These are phyloP conservation scores for Lentinula lateritia DNA, from an alignment of 768 basidiomycete genomes.

Conservation along the genomic window DNA sequence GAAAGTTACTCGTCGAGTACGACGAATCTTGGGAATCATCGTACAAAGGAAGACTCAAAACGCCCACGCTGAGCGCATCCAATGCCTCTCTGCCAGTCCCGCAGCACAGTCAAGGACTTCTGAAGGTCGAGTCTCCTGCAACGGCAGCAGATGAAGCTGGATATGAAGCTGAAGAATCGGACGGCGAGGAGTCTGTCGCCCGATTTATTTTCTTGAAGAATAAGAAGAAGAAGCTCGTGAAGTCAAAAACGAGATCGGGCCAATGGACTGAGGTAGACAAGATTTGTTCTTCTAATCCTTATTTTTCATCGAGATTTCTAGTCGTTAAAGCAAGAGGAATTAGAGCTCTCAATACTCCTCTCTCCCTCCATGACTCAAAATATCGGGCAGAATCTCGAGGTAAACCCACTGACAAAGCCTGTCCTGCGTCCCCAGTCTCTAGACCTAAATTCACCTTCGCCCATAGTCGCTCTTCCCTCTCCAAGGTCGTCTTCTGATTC, in stretches of 20 bases:
- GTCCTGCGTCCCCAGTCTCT: background rate
- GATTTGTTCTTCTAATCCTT: background rate
- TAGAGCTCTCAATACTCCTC: background rate
- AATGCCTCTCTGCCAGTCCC: background rate
- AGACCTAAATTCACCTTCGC: background rate
- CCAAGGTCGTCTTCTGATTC: background rate
- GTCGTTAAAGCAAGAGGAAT: background rate
- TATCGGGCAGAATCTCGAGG: too few relatives aligned
- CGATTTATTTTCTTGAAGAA: background rate
- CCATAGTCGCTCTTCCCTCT: background rate
- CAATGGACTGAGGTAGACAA: background rate
- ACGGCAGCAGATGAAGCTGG: background rate
- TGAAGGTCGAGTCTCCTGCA: background rate
- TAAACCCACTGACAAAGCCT: background rate
- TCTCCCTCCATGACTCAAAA: background rate
- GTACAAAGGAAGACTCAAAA: background rate
- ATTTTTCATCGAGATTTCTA: background rate
- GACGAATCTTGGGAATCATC: background rate
- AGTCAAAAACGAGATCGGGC: background rate
- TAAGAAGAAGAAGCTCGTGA: background rate
- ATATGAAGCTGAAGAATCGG: slow-evolving; percentile 1
- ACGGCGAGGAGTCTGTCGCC: background rate
- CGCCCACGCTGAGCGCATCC: background rate
- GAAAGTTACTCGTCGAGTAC: background rate
- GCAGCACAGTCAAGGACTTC: background rate